Base-by-base conservation (phyloP, 2,329 filamentous ascomycete species). In the Cadophora malorum region DNA sequence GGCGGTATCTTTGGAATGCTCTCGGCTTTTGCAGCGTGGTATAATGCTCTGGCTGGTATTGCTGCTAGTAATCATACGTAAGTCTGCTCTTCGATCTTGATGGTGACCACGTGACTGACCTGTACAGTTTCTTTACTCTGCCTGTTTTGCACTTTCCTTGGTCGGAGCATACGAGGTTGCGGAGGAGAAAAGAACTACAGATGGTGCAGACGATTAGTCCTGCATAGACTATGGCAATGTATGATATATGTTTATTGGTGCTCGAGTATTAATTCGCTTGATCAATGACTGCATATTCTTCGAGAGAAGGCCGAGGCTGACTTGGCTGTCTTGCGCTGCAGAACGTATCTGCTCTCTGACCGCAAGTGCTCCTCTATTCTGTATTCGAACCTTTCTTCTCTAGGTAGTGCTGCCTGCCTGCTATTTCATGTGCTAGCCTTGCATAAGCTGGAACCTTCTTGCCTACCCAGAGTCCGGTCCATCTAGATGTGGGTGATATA, bases 21-120 rank as follows among this genome's bases (percentile, higher is more conserved):
- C 41, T 81, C 84, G 10, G 84, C 85, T 1, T 88, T 88, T 74
- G 75, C 84, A 49, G 85, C 86, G 50, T 88, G 86, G 86, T 88
- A 86, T 79, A 86, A 86, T 74, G 85, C 86, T 65, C 76, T 86
- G 23, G 84, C 84, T 47, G 85, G 85, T 81, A 81, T 88, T 69
- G 81, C 82, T 68, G 85, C 87, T 35, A 71, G 68, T 58, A 70
- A 69, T 52, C 58, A 67, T 45, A 69, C 64, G 68, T 70, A 63
- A n/a, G 65, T 76, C 12, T 19, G 5, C n/a, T 53, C 2, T 21
- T 14, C 16, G 6, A 31, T 3, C 1, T 16, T 23, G 14, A 4
- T 25, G 23, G n/a, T 14, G 3, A 5, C 47, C 47, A n/a, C 3
- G 12, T 16, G 45, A 41, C 64, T 66, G 19, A 47, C n/a, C 31